Evolutionary conservation across 495 filamentous ascomycete species (phyloP), one percentile per base, ranked within the genome.

Genomic region (Xylaria scruposa): DNA sequence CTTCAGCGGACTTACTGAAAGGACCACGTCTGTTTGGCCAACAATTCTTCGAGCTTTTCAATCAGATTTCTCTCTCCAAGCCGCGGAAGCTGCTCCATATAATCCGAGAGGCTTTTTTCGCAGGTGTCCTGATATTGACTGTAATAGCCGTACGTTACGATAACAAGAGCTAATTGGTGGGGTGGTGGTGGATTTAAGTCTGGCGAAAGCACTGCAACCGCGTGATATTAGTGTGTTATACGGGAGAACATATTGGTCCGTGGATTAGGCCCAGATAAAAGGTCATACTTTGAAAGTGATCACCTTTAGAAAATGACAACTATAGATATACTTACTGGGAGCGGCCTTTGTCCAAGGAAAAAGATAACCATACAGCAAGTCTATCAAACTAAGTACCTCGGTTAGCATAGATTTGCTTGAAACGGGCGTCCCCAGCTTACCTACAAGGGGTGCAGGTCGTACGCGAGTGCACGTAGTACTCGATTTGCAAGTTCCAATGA

Each of bases 361-460:
- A 29, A 56, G 0, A 24, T 26, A 19, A 29, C 65, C 65, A 67
- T 4, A 53, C 4, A 67, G 36, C 12, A 67, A n/a, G n/a, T 36
- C 56, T 26, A 0, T 17, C 26, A 67, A 17, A 56, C 65, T 67
- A 31, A 15, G 36, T 12, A n/a, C 15, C 7, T 29, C 3, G 15
- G 63, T 67, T 42, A 67, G 49, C 46, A 53, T 36, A 40, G 26
- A 19, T 9, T 31, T 6, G 4, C 19, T 67, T 38, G 5, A 26
- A 42, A 26, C 7, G 19, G 10, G 63, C 3, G n/a, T 1, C 24
- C 31, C 26, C 17, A 36, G 26, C 63, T 7, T 49, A 56, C 65
- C 33, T 56, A 67, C 65, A 67, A 67, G 5, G 47, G 19, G 33
- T 67, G 49, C 33, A 44, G 0, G 4, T 67, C 65, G 26, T 31